A percentile compares a stretch with the other conserved stretches of the same genome.
Conservation (phyloP, 371 early-diverging fungal genomes). For the Apophysomyces sp. region DNA sequence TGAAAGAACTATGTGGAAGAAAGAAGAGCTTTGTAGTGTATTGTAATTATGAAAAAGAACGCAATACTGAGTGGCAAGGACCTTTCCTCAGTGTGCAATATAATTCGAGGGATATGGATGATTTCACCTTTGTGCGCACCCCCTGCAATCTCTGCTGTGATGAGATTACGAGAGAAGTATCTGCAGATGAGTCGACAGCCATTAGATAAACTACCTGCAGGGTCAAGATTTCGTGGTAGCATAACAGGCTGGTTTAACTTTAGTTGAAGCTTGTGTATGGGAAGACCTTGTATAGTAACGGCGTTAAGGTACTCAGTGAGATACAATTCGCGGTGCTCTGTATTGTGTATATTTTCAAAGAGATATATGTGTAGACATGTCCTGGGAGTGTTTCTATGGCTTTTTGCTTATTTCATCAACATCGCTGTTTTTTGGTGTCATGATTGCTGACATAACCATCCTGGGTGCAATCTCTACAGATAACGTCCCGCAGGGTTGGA, state of each 20-base stretch:
- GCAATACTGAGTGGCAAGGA: too few species aligned
- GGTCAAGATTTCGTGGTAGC: conserved; percentile 27
- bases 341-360: not conserved
- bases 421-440: too few species aligned
- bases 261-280: conserved; percentile 14
- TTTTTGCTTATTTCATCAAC: too few species aligned
- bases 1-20: too few species aligned
- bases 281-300: conserved; percentile 9
- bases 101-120: not conserved
- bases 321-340: not conserved
- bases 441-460: too few species aligned
- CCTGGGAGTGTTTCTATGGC: too few species aligned
- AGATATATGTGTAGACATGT: too few species aligned
- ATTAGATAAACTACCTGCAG: conserved; percentile 24
- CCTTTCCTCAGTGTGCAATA: too few species aligned
- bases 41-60: too few species aligned
- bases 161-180: not conserved
- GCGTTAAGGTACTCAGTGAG: not conserved
- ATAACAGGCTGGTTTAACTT: conserved; percentile 25
- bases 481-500: too few species aligned
- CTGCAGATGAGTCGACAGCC: conserved; percentile 23
- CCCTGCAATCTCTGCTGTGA: conserved; percentile 14
- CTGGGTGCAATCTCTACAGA: too few species aligned
- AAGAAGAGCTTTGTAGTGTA: too few species aligned
- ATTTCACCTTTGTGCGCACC: conserved; percentile 1